Evolutionary conservation across 208 protist species (phyloP).

Genomic region (Trichomonas vaginalis): DNA sequence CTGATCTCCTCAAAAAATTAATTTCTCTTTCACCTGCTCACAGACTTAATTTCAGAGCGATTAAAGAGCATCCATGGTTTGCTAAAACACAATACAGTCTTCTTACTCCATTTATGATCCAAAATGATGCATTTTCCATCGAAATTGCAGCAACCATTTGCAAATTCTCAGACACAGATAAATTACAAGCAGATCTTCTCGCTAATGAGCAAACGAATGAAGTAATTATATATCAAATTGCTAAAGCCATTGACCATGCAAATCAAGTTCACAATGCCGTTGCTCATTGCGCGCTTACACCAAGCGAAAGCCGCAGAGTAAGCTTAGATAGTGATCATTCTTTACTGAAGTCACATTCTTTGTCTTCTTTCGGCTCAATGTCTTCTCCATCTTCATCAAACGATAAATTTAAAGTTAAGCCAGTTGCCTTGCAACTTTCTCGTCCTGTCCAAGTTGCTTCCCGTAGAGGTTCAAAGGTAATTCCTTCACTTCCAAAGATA

Average conservation of each 20-base stretch:
- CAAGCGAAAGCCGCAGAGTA: background rate
- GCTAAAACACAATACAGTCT: background rate
- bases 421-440: background rate
- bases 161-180: background rate
- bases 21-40: background rate
- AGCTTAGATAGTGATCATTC: background rate
- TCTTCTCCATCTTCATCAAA: background rate
- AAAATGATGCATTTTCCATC: background rate
- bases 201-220: background rate
- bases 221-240: background rate
- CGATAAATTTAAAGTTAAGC: background rate
- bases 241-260: background rate
- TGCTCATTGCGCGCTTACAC: background rate
- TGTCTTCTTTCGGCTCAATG: background rate
- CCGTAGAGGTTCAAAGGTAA: background rate
- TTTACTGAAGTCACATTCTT: background rate
- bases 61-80: constrained; percentile 23
- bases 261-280: background rate
- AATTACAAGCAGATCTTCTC: background rate
- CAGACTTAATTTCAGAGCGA: background rate
- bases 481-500: background rate
- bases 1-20: constrained; percentile 23
- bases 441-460: background rate
- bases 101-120: background rate
- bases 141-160: background rate